Conservation (phyloP, 768 basidiomycete genomes). For the Rhizopogon vesiculosus region DNA sequence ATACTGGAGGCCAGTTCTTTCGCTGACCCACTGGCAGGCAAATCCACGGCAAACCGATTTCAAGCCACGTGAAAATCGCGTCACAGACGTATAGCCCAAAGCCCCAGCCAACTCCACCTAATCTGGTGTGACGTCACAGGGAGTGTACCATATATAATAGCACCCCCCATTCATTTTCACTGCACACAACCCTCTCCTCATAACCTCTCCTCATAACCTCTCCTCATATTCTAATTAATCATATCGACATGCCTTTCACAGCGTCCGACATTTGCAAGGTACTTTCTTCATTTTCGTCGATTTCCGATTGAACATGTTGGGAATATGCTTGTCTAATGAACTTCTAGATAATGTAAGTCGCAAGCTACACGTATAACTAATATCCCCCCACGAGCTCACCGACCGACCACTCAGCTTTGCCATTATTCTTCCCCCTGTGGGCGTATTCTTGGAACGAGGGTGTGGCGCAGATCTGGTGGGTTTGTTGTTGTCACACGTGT, state of each 20-base stretch:
- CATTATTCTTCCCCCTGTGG: constrained; percentile 75
- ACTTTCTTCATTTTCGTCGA: constrained; percentile 6
- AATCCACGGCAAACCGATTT: no score
- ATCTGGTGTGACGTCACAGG: constrained; percentile 23
- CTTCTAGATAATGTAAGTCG: constrained; percentile 41
- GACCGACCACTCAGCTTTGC: constrained; percentile 41
- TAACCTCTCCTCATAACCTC: not conserved
- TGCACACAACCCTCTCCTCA: constrained; percentile 6
- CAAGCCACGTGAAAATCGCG: no score
- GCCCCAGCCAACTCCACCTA: no score
- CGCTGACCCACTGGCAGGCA: no score
- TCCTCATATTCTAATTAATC: not conserved
- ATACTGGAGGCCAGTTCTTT: no score
- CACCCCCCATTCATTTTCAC: constrained; percentile 2
- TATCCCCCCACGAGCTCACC: constrained; percentile 9
- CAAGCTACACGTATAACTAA: not conserved
- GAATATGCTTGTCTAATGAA: not conserved
- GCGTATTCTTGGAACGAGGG: constrained; percentile 86
- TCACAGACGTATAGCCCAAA: not conserved
- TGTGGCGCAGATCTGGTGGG: constrained; percentile 72
- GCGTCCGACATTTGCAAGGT: constrained; percentile 77
- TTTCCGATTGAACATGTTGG: not conserved
- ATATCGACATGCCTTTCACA: constrained; percentile 59
- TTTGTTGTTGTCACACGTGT: constrained; percentile 10
- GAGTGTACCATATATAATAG: not conserved